phyloP scores from a whole-genome alignment of 1,284 basidiomycete species.

The Papiliotrema nemorosa region DNA sequence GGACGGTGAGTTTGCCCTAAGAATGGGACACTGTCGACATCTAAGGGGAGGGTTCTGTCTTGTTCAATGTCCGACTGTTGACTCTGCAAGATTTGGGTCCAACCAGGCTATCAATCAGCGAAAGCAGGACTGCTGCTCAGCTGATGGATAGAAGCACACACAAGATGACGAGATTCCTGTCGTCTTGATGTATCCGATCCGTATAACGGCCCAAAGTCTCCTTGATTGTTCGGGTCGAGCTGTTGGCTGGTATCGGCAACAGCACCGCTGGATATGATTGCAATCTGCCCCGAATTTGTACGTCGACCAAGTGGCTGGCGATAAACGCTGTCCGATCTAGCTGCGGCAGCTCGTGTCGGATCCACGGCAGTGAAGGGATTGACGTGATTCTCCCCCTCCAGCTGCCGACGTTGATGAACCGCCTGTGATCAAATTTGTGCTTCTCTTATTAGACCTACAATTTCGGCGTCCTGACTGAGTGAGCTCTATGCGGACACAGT shows the following conservation, averaged over 20 bases:
- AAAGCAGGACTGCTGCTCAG: not conserved
- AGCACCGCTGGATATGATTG: not conserved
- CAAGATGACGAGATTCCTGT: not conserved
- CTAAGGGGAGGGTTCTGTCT: not conserved
- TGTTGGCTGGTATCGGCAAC: not conserved
- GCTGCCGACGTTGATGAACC: not conserved
- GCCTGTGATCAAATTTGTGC: not conserved
- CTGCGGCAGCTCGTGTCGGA: not conserved
- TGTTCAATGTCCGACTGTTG: not conserved
- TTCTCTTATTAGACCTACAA: not conserved
- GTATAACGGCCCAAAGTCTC: too few relatives aligned
- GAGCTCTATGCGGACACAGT: not conserved
- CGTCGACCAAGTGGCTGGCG: not conserved
- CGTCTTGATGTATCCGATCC: not conserved
- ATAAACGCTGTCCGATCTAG: not conserved
- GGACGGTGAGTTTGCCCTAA: not conserved
- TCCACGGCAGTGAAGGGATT: not conserved
- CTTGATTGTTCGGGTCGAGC: too few relatives aligned
- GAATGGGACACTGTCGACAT: not conserved
- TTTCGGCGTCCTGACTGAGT: constrained; percentile 10
- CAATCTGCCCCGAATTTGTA: not conserved
- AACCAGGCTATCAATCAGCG: not conserved
- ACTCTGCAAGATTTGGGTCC: not conserved
- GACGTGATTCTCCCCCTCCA: not conserved
- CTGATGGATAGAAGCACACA: not conserved